Evolutionary conservation across 495 filamentous ascomycete species (phyloP), one percentile per base, ranked within the genome.

Genomic region (Talaromyces nanjingensis): DNA sequence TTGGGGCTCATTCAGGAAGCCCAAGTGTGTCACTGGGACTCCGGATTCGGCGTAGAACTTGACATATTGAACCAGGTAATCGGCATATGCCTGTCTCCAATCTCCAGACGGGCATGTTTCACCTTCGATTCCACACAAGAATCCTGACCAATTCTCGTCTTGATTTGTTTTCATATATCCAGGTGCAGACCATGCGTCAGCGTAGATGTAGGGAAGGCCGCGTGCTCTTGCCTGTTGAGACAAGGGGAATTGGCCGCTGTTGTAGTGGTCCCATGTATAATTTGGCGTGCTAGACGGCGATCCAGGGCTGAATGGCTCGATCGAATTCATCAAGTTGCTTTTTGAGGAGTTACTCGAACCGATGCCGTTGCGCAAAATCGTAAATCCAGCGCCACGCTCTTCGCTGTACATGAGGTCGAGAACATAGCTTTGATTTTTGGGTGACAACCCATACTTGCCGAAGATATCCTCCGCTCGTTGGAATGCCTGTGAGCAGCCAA

Each of bases 131-230:
- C 83, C 77, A 70, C 84, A 85, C 27, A 81, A 66, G 55, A 75
- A 79, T 8, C 77, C 76, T 55, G 78, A 73, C 49, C 73, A 71
- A 45, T 64, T 42, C 47, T 81, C 72, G 29, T 72, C 66, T 16
- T 71, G 69, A 64, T 80, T 82, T 6, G 79, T 84, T 69, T 85
- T 86, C 83, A 86, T 84, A 71, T 77, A 86, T 0, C 79, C 81
- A 0, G 81, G 81, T 0, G 82, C 83, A 34, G 73, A 78, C 83
- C 83, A 85, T 0, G 83, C 83, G 69, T 86, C 74, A 1, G 81
- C 81, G 65, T 84, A 85, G 58, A 83, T 73, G 0, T 69, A 73
- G 18, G 71, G 77, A 7, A 79, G 75, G 5, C 79, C 78, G 47
- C 77, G 74, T 0, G 65, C 67, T 25, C 76, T 67, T 1, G 81